Percentiles rank a stretch among this genome's conserved stretches.
phyloP scores from a whole-genome alignment of 2,329 filamentous ascomycete species.

The Claviceps purpurea region DNA sequence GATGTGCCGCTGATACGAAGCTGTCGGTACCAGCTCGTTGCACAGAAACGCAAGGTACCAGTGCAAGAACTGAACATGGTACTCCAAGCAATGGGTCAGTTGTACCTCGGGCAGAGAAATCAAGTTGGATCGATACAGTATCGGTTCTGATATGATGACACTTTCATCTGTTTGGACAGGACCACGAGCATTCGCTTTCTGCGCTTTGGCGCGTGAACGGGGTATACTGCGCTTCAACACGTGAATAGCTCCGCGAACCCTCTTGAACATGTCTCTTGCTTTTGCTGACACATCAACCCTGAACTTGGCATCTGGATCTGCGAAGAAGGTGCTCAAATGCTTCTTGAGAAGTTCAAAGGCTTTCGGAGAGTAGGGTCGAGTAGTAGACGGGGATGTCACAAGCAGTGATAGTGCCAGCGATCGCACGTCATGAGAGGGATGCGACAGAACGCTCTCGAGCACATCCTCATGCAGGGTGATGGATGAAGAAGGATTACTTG shows the following conservation, averaged over 20 bases:
- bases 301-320: conserved; percentile 76
- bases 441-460: conserved; percentile 38
- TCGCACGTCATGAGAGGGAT: conserved; percentile 51
- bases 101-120: conserved; percentile 25
- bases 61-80: conserved; percentile 50
- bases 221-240: conserved; percentile 35
- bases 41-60: conserved; percentile 66
- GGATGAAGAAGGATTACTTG: conserved; percentile 10
- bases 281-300: conserved; percentile 68
- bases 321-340: conserved; percentile 59
- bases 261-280: conserved; percentile 62
- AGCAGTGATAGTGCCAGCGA: conserved; percentile 73
- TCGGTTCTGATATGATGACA: conserved; percentile 13
- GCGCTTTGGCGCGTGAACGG: conserved; percentile 20
- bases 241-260: conserved; percentile 54
- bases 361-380: conserved; percentile 52
- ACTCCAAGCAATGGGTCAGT: conserved; percentile 26
- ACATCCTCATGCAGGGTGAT: conserved; percentile 28
- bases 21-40: conserved; percentile 61
- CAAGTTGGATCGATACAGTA: conserved; percentile 25
- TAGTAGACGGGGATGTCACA: conserved; percentile 60
- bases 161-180: not conserved
- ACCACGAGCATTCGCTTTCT: conserved; percentile 17
- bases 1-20: conserved; percentile 83
- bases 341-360: conserved; percentile 49